Evolutionary conservation across 331 rosid genomes (phyloP).

Genomic region (Ulmus americana): DNA sequence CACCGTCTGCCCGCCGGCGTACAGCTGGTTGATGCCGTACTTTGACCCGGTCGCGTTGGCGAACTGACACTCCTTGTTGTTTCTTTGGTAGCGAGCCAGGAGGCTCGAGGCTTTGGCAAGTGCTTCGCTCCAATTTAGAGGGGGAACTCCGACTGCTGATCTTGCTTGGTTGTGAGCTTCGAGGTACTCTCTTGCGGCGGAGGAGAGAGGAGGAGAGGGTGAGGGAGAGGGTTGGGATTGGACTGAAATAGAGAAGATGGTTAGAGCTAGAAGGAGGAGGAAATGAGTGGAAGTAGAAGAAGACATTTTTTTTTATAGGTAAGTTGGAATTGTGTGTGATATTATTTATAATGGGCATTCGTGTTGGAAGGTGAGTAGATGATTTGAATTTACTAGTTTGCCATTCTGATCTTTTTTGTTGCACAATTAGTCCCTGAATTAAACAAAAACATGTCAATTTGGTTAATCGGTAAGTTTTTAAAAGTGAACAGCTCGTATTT

Average conservation of each 20-base stretch:
- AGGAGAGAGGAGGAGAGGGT: conserved; percentile 9
- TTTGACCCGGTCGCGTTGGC: conserved; percentile 47
- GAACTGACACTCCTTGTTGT: conserved; percentile 52
- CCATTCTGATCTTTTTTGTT: too few relatives aligned
- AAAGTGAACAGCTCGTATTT: too few relatives aligned
- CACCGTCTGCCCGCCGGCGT: conserved; percentile 35
- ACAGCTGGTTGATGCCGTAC: conserved; percentile 81
- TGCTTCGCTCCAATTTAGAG: conserved; percentile 64
- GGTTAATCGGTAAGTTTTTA: too few relatives aligned
- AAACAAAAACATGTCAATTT: too few relatives aligned
- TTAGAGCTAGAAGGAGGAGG: too few relatives aligned
- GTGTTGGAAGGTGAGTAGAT: too few relatives aligned
- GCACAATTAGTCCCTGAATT: too few relatives aligned
- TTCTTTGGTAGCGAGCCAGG: conserved; percentile 58
- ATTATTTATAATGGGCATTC: too few relatives aligned
- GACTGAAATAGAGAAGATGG: background rate
- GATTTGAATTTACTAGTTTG: too few relatives aligned
- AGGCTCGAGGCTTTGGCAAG: conserved; percentile 52
- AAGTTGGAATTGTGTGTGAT: too few relatives aligned
- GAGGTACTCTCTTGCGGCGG: conserved; percentile 46
- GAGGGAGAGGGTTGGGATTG: background rate
- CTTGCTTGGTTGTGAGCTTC: conserved; percentile 77
- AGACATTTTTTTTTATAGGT: too few relatives aligned
- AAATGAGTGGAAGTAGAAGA: too few relatives aligned
- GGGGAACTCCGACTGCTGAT: conserved; percentile 58